Percentiles rank a stretch among this genome's conserved stretches.
Conservation (phyloP, 129 eudicot genomes). For the Helianthus tuberosus region DNA sequence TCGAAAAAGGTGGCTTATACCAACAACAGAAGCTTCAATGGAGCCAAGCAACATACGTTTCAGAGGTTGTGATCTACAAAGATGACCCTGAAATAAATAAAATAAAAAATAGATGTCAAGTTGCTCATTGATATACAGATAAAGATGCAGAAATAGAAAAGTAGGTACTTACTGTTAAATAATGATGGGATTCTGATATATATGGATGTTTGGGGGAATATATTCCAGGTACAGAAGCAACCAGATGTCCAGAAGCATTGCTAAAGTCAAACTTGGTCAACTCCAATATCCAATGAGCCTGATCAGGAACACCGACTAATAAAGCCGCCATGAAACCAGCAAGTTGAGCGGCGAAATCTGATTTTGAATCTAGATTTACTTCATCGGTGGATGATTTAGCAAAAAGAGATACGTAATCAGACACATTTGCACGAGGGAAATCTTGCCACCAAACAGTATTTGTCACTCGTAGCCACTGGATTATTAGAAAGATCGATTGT, state of each 20-base stretch:
- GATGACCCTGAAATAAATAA: conserved; percentile 46
- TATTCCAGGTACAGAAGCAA: conserved; percentile 92
- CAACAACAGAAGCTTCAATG: conserved; percentile 86
- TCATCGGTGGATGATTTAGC: conserved; percentile 45
- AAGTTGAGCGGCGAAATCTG: conserved; percentile 91
- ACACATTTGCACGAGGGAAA: conserved; percentile 54
- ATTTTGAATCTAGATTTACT: conserved; percentile 40
- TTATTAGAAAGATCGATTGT: conserved; percentile 12
- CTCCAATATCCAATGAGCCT: conserved; percentile 74
- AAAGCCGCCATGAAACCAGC: conserved; percentile 86
- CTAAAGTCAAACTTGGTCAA: conserved; percentile 72
- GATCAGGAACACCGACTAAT: conserved; percentile 71
- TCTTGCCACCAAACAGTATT: conserved; percentile 98
- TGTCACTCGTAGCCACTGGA: conserved; percentile 78
- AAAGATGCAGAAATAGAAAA: conserved; percentile 17
- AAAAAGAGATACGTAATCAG: conserved; percentile 60
- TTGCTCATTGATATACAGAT: conserved; percentile 8
- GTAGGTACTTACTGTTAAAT: conserved; percentile 43
- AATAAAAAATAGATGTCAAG: neutral
- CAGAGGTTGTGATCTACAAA: conserved; percentile 34
- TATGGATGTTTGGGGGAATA: conserved; percentile 55
- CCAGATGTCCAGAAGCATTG: conserved; percentile 68
- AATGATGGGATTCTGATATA: conserved; percentile 42
- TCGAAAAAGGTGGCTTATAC: conserved; percentile 71
- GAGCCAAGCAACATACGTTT: conserved; percentile 56